These are phyloP conservation scores for Mycena citricolor DNA, from an alignment of 1,284 basidiomycete species.

Conservation along the genomic window DNA sequence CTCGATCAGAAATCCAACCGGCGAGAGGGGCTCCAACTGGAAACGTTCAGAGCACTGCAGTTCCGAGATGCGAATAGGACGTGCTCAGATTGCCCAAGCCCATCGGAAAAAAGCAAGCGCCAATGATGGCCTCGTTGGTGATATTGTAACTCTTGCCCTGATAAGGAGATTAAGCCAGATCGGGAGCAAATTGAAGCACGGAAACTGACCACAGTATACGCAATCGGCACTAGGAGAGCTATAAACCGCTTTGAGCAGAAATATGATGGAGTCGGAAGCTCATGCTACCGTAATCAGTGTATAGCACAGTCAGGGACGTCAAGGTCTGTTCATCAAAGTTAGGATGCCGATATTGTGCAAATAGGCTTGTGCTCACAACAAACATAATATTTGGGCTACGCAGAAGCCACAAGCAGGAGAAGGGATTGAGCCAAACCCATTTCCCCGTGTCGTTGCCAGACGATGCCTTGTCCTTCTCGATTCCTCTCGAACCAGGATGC, in stretches of 20 bases:
- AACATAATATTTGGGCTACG: conserved; percentile 58
- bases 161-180: conserved; percentile 1
- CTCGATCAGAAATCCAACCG: conserved; percentile 42
- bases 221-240: conserved; percentile 43
- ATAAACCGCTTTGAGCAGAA: background rate
- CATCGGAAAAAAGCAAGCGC: conserved; percentile 57
- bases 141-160: conserved; percentile 62
- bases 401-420: conserved; percentile 51
- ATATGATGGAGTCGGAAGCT: background rate
- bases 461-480: conserved; percentile 38
- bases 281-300: conserved; percentile 47
- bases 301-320: conserved; percentile 36
- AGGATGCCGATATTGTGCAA: background rate
- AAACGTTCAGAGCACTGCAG: background rate
- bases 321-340: conserved; percentile 36
- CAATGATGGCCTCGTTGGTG: conserved; percentile 55
- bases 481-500: conserved; percentile 48
- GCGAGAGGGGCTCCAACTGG: conserved; percentile 37
- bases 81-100: conserved; percentile 61
- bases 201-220: conserved; percentile 39
- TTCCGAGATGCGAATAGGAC: conserved; percentile 8
- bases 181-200: conserved; percentile 3
- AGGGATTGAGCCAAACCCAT: conserved; percentile 59
- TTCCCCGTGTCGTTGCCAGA: conserved; percentile 27
- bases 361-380: conserved; percentile 43